Evolutionary conservation across 2,329 filamentous ascomycete species (phyloP).

Genomic region (Corynespora cassiicola): DNA sequence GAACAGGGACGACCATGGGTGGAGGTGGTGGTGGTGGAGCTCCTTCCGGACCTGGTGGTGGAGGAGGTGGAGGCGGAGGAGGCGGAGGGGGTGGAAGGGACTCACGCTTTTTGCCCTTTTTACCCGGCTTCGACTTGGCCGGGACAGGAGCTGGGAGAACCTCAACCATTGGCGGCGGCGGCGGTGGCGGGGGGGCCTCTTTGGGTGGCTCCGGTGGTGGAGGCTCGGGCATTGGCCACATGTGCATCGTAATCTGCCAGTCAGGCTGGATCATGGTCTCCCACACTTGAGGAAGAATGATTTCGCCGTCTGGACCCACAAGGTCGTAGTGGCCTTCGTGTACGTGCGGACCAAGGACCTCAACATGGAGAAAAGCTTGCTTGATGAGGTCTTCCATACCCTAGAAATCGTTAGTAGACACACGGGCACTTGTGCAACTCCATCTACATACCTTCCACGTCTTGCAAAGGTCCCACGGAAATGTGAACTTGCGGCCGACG

Average conservation of each 20-base stretch:
- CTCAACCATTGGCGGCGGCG: conserved; percentile 18
- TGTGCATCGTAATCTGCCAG: conserved; percentile 57
- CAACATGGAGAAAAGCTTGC: conserved; percentile 57
- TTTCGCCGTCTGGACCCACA: conserved; percentile 55
- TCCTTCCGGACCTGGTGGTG: conserved; percentile 7
- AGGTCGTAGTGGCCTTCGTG: conserved; percentile 56
- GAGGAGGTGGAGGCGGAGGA: conserved; percentile 9
- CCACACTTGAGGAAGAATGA: conserved; percentile 58
- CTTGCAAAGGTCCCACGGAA: conserved; percentile 35
- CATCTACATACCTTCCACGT: conserved; percentile 70
- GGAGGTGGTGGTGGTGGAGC: conserved; percentile 13
- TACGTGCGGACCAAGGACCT: conserved; percentile 53
- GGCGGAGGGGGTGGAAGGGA: conserved; percentile 8
- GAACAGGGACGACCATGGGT: conserved; percentile 4
- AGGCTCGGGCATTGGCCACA: conserved; percentile 55
- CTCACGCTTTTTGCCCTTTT: conserved; percentile 17
- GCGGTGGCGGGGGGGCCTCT: conserved; percentile 14
- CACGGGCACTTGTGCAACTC: conserved; percentile 82
- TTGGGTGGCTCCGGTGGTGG: conserved; percentile 14
- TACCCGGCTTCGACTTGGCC: conserved; percentile 12
- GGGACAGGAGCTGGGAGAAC: conserved; percentile 18
- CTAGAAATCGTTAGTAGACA: conserved; percentile 68
- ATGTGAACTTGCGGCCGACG: conserved; percentile 36
- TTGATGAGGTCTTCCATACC: conserved; percentile 58
- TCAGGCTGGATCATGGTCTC: conserved; percentile 56